A percentile compares a stretch with the other conserved stretches of the same genome.
Conservation (phyloP, 2,329 filamentous ascomycete genomes). For the Fusarium musae region DNA sequence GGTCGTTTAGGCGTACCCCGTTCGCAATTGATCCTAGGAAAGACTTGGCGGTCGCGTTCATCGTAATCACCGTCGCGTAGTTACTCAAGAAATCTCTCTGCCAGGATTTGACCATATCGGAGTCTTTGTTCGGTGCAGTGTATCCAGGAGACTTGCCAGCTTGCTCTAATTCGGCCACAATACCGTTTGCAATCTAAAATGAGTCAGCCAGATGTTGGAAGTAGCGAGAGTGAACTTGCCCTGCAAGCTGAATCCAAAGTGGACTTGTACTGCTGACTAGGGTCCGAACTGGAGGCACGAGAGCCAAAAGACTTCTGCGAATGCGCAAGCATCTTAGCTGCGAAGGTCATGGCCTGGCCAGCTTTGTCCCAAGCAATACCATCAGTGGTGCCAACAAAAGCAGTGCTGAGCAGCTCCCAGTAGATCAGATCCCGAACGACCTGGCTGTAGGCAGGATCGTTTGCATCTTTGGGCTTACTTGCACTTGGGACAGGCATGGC, state of each 20-base stretch:
- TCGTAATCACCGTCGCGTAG: background rate
- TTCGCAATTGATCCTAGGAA: background rate
- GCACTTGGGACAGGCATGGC: background rate
- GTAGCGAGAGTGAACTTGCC: background rate
- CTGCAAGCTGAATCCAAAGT: background rate
- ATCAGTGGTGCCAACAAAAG: background rate
- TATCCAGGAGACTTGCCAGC: background rate
- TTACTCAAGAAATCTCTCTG: background rate
- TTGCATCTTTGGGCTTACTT: background rate
- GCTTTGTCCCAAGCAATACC: background rate
- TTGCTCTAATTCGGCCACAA: background rate
- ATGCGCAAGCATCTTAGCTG: background rate
- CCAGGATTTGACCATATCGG: background rate
- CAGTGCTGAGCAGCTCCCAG: background rate
- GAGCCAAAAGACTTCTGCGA: background rate
- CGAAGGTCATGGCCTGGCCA: background rate
- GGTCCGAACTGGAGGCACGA: background rate
- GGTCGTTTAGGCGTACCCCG: background rate
- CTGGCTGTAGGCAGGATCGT: background rate
- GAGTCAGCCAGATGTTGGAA: fast-evolving
- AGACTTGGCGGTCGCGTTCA: background rate
- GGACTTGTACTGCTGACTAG: background rate
- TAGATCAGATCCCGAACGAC: background rate
- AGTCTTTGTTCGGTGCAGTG: background rate
- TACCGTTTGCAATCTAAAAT: background rate